phyloP scores from a whole-genome alignment of 176 grass and related monocot genomes.

The Carex cristatella region DNA sequence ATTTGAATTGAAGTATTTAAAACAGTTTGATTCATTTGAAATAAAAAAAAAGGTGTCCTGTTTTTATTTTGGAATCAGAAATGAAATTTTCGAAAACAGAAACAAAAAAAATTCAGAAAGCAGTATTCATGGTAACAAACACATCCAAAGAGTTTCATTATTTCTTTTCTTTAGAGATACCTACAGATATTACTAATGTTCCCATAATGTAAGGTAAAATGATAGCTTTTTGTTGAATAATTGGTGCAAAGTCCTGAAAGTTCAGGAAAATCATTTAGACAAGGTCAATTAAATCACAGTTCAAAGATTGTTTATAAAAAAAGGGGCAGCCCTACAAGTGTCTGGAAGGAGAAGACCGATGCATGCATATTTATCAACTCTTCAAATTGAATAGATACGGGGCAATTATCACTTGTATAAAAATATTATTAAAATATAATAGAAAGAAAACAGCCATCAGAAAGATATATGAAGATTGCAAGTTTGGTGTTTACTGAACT shows the following conservation, averaged over 20 bases:
- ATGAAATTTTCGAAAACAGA: too few species aligned
- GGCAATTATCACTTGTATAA: neutral
- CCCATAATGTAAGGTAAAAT: neutral
- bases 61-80: too few species aligned
- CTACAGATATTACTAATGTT: neutral
- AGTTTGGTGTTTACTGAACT: neutral
- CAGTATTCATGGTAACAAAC: too few species aligned
- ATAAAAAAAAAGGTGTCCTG: neutral
- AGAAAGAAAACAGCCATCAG: neutral
- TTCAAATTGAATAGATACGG: neutral
- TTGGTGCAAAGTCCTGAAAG: neutral
- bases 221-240: neutral
- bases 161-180: too few species aligned
- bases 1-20: neutral
- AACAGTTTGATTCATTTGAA: neutral
- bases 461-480: neutral
- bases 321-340: too few species aligned
- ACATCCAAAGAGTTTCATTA: too few species aligned
- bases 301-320: neutral
- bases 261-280: neutral
- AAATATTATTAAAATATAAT: neutral
- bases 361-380: too few species aligned
- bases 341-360: too few species aligned
- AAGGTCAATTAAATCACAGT: neutral
- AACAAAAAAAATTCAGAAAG: too few species aligned